Conservation (phyloP, 805 yeast species). For the Yamadazyma laniorum region DNA sequence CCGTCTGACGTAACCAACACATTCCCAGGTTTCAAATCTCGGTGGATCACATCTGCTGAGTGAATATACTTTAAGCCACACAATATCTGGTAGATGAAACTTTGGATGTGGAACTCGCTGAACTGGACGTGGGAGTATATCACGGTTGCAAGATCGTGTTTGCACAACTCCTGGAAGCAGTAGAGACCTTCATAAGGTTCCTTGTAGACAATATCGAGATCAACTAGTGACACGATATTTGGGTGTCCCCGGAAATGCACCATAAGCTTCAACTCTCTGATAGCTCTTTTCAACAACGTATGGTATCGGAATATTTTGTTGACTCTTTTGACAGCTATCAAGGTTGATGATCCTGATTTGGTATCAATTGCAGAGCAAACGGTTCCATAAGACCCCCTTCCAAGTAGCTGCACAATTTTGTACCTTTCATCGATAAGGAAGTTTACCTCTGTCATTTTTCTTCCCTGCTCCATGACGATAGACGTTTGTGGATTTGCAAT, state of each 20-base stretch:
- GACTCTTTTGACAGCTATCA: slow-evolving; percentile 79
- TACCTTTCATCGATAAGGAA: slow-evolving; percentile 66
- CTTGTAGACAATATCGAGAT: slow-evolving; percentile 64
- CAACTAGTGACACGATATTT: slow-evolving; percentile 72
- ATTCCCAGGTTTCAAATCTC: slow-evolving; percentile 92
- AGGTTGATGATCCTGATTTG: slow-evolving; percentile 12
- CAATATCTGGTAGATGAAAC: slow-evolving; percentile 73
- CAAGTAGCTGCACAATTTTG: slow-evolving; percentile 56
- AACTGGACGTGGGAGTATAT: slow-evolving; percentile 74
- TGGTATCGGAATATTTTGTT: slow-evolving; percentile 65
- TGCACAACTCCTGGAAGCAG: slow-evolving; percentile 83
- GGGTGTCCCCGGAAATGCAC: slow-evolving; percentile 81
- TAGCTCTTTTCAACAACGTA: slow-evolving; percentile 71
- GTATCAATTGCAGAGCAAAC: slow-evolving; percentile 73
- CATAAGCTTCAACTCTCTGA: slow-evolving; percentile 81
- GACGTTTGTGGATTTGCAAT: slow-evolving; percentile 3
- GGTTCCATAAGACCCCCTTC: slow-evolving; percentile 84
- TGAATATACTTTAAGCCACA: slow-evolving; percentile 89
- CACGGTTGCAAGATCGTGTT: slow-evolving; percentile 78
- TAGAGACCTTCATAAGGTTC: slow-evolving; percentile 82
- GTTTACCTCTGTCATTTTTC: not conserved
- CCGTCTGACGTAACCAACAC: slow-evolving; percentile 77
- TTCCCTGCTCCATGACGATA: not conserved
- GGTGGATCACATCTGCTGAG: slow-evolving; percentile 86
- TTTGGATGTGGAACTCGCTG: slow-evolving; percentile 79